Conservation (phyloP, 116 monocot genomes). For the Iris pallida region DNA sequence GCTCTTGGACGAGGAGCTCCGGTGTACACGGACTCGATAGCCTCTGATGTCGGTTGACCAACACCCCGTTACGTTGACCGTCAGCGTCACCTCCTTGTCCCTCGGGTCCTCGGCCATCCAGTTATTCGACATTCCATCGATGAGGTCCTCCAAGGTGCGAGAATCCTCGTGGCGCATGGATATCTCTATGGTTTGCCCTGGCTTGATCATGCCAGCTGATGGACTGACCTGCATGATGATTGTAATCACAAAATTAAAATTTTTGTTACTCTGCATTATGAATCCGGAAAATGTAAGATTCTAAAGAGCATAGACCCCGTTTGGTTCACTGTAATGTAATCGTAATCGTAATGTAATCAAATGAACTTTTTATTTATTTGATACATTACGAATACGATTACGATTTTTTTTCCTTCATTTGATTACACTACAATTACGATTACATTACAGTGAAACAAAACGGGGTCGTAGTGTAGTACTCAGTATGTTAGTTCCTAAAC, state of each 20-base stretch:
- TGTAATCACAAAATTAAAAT: background rate
- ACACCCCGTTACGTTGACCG: slow-evolving; percentile 52
- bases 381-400: no score
- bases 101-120: slow-evolving; percentile 72
- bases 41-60: slow-evolving; percentile 34
- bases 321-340: no score
- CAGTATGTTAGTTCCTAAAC: no score
- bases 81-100: slow-evolving; percentile 55
- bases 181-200: slow-evolving; percentile 58
- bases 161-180: slow-evolving; percentile 65
- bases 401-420: no score
- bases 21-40: slow-evolving; percentile 54
- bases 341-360: no score
- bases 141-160: slow-evolving; percentile 53
- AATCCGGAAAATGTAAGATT: no score
- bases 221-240: slow-evolving; percentile 49
- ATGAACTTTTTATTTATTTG: no score
- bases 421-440: no score
- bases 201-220: slow-evolving; percentile 61
- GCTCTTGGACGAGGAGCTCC: slow-evolving; percentile 3
- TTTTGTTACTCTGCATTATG: background rate
- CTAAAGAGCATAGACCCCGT: no score
- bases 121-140: slow-evolving; percentile 68
- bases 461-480: no score
- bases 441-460: no score